These are phyloP conservation scores for Paramecium sonneborni DNA, from an alignment of 73 alveolate genomes.

Conservation along the genomic window DNA sequence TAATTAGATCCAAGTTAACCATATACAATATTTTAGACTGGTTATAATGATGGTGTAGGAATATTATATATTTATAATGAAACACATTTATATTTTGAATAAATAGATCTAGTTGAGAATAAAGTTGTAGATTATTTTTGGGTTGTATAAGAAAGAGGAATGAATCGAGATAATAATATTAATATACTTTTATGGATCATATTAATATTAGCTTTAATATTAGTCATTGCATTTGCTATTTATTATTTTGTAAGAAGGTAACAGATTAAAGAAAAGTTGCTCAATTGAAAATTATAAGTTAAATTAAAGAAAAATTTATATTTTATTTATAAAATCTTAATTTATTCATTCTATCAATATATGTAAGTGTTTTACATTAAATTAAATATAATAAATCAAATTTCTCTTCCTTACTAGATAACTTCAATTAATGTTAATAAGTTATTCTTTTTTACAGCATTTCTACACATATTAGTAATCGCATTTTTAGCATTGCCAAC, in stretches of 20 bases:
- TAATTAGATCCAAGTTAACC: not conserved
- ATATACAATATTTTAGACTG: constrained; percentile 23
- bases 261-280: not conserved
- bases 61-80: not conserved
- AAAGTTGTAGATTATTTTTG: constrained; percentile 38
- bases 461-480: constrained; percentile 58
- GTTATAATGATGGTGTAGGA: constrained; percentile 20
- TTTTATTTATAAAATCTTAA: not conserved
- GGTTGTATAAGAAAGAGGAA: constrained; percentile 2
- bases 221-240: not conserved
- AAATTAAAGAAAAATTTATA: not conserved
- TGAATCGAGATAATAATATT: not conserved
- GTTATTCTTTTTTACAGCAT: constrained; percentile 62
- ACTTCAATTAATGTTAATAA: constrained; percentile 22
- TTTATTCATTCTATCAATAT: too few species aligned
- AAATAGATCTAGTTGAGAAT: not conserved
- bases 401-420: constrained; percentile 58
- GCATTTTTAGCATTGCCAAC: constrained; percentile 34
- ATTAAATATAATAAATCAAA: constrained; percentile 21
- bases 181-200: not conserved
- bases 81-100: constrained; percentile 36
- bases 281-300: not conserved
- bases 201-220: not conserved
- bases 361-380: too few species aligned
- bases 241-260: not conserved